Evolutionary conservation across 163 green algal species (phyloP).

Genomic region (Prototheca wickerhamii): DNA sequence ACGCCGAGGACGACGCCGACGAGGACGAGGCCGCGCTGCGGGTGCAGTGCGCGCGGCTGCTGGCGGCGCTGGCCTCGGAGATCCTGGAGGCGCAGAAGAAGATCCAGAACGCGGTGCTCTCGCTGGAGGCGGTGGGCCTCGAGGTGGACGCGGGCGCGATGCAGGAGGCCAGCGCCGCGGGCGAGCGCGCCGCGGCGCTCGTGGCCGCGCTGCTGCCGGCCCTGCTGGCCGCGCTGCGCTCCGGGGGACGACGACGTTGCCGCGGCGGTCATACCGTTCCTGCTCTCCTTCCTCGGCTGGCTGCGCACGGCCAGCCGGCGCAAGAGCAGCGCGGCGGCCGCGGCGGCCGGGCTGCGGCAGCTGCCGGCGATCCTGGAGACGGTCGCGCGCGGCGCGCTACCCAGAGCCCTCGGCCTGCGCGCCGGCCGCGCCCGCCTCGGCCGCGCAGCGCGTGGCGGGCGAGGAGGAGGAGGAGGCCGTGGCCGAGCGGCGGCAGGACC

Average conservation of each 20-base stretch:
- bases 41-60: constrained; percentile 53
- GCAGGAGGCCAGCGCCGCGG: constrained; percentile 36
- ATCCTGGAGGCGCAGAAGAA: constrained; percentile 79
- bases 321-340: constrained; percentile 2
- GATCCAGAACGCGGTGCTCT: constrained; percentile 70
- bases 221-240: constrained; percentile 55
- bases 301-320: constrained; percentile 26
- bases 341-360: constrained; percentile 11
- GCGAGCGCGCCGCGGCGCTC: constrained; percentile 38
- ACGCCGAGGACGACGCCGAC: constrained; percentile 2
- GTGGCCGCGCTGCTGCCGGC: constrained; percentile 67
- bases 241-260: constrained; percentile 60
- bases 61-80: constrained; percentile 72
- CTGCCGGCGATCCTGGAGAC: constrained; percentile 32
- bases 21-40: constrained; percentile 51
- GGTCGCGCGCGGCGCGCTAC: constrained; percentile 17
- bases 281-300: constrained; percentile 62
- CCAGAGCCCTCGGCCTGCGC: constrained; percentile 13
- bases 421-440: constrained; percentile 1
- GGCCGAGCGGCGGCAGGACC: constrained; percentile 60
- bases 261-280: constrained; percentile 69
- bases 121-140: constrained; percentile 61
- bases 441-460: constrained; percentile 8
- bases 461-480: constrained; percentile 51
- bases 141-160: constrained; percentile 54